Percentiles rank a stretch among this genome's conserved stretches.
Evolutionary conservation across 2,329 filamentous ascomycete species (phyloP).

Genomic region (Thielaviopsis populi): DNA sequence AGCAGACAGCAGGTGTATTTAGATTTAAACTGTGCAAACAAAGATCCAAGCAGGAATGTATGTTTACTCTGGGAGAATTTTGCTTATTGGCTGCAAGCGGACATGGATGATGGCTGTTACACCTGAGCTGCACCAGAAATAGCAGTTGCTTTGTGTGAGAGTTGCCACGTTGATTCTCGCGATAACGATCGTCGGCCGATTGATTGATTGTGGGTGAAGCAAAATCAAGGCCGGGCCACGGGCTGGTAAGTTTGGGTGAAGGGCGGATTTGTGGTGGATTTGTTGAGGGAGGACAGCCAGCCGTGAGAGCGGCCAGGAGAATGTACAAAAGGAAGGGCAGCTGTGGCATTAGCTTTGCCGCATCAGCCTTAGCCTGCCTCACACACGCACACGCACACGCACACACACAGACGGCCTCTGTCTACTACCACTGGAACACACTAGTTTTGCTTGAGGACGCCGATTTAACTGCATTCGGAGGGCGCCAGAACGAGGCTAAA

Average conservation of each 20-base stretch:
- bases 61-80: not conserved
- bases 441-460: not conserved
- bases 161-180: conserved; percentile 2
- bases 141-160: not conserved
- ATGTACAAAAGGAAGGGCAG: not conserved
- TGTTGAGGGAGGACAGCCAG: not conserved
- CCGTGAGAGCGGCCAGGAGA: too few species aligned
- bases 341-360: not conserved
- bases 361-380: not conserved
- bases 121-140: not conserved
- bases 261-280: not conserved
- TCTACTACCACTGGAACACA: too few species aligned
- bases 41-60: not conserved
- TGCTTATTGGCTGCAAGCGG: not conserved
- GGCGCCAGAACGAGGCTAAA: not conserved
- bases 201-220: not conserved
- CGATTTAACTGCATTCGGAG: not conserved
- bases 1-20: too few species aligned
- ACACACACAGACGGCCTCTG: too few species aligned
- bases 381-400: not conserved
- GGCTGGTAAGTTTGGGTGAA: not conserved
- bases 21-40: too few species aligned
- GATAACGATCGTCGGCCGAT: not conserved
- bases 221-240: too few species aligned
- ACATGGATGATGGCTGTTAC: not conserved